A percentile compares a stretch with the other conserved stretches of the same genome.
These are phyloP conservation scores for Escovopsis sp. DNA, from an alignment of 2,329 filamentous ascomycete genomes.

Conservation along the genomic window DNA sequence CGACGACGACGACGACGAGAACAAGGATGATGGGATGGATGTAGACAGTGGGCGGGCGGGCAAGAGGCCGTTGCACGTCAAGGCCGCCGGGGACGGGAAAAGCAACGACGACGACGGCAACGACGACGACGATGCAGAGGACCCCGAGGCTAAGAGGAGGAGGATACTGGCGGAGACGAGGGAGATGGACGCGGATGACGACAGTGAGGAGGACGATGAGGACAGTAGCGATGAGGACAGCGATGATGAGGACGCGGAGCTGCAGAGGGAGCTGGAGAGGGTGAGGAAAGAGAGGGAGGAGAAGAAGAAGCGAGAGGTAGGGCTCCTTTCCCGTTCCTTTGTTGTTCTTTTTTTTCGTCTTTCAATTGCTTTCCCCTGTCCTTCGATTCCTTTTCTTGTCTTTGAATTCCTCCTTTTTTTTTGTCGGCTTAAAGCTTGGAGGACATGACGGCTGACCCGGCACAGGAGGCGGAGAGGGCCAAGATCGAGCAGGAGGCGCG, in stretches of 20 bases:
- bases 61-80: constrained; percentile 41
- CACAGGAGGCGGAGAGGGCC: constrained; percentile 61
- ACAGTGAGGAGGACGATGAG: constrained; percentile 45
- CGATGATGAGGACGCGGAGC: constrained; percentile 52
- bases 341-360: background rate
- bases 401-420: background rate
- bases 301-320: constrained; percentile 25
- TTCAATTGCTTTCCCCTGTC: background rate
- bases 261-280: constrained; percentile 87
- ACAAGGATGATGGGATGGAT: too few species aligned
- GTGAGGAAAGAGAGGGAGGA: constrained; percentile 62
- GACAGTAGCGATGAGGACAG: constrained; percentile 33
- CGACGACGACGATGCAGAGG: constrained; percentile 34
- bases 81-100: background rate
- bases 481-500: constrained; percentile 69
- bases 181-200: constrained; percentile 68
- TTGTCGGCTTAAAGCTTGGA: constrained; percentile 7
- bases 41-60: constrained; percentile 11
- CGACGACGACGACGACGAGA: constrained; percentile 30
- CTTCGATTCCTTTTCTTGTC: background rate
- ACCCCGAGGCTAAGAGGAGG: constrained; percentile 67
- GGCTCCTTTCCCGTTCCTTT: background rate
- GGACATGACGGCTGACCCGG: background rate
- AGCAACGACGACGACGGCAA: too few species aligned
- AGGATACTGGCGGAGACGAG: constrained; percentile 77